phyloP scores from a whole-genome alignment of 2,329 filamentous ascomycete species.

The Coniochaeta sp. region DNA sequence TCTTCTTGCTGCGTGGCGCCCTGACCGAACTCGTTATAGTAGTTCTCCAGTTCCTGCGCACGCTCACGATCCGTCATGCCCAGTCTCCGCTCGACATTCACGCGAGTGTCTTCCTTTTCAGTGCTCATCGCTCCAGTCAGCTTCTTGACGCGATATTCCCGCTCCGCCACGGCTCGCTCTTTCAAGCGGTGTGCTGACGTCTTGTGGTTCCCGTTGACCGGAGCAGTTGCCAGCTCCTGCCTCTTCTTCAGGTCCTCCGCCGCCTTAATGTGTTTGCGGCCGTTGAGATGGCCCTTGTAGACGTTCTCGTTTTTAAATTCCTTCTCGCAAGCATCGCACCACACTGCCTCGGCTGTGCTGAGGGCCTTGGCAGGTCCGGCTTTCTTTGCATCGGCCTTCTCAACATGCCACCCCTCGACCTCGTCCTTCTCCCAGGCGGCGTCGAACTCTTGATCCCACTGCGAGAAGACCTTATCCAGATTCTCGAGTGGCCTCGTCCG shows the following conservation, averaged over 20 bases:
- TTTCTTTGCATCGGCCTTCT: constrained; percentile 31
- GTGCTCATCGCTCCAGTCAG: constrained; percentile 77
- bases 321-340: constrained; percentile 88
- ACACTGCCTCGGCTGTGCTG: constrained; percentile 57
- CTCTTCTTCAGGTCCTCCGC: constrained; percentile 56
- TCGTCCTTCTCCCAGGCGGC: constrained; percentile 73
- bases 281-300: constrained; percentile 79
- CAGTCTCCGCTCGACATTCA: constrained; percentile 93
- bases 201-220: constrained; percentile 15
- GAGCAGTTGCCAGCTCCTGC: constrained; percentile 25
- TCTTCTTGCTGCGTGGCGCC: constrained; percentile 29
- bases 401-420: constrained; percentile 68
- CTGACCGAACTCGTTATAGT: constrained; percentile 56
- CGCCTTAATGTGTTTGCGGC: constrained; percentile 88
- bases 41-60: constrained; percentile 83
- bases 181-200: constrained; percentile 56
- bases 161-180: constrained; percentile 82
- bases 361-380: constrained; percentile 25
- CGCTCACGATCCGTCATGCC: constrained; percentile 97
- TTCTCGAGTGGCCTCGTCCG: constrained; percentile 81
- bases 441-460: constrained; percentile 79
- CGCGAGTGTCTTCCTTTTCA: constrained; percentile 79
- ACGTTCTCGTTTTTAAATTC: constrained; percentile 95
- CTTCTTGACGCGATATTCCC: constrained; percentile 75
- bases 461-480: constrained; percentile 65